phyloP scores from a whole-genome alignment of 805 yeast species.

The Metschnikowia continentalis region DNA sequence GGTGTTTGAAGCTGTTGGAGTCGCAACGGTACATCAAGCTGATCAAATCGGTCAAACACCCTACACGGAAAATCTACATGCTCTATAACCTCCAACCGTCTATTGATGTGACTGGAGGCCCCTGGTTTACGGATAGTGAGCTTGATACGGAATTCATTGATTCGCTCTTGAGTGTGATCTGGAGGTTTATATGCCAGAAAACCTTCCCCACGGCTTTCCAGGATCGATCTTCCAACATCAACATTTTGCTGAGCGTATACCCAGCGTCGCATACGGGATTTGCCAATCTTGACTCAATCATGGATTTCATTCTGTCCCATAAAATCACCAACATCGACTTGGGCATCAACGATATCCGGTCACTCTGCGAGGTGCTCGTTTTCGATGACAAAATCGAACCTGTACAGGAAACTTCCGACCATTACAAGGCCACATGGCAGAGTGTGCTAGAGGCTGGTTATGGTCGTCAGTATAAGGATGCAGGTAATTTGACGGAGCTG shows the following conservation, averaged over 20 bases:
- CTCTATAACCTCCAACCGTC: slow-evolving; percentile 89
- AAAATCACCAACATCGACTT: slow-evolving; percentile 82
- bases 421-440: slow-evolving; percentile 80
- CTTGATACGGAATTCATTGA: slow-evolving; percentile 91
- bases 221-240: slow-evolving; percentile 30
- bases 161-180: slow-evolving; percentile 73
- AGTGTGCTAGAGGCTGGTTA: slow-evolving; percentile 70
- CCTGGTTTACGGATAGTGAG: slow-evolving; percentile 97
- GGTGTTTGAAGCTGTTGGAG: slow-evolving; percentile 79
- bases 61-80: slow-evolving; percentile 96
- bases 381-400: slow-evolving; percentile 83
- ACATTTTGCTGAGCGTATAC: slow-evolving; percentile 45
- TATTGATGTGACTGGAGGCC: slow-evolving; percentile 96
- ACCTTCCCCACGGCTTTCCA: slow-evolving; percentile 74
- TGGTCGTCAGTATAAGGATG: slow-evolving; percentile 31
- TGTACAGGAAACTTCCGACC: slow-evolving; percentile 47
- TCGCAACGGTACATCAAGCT: slow-evolving; percentile 78
- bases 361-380: slow-evolving; percentile 82
- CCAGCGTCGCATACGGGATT: slow-evolving; percentile 57
- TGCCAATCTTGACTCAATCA: slow-evolving; percentile 70
- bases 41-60: slow-evolving; percentile 85
- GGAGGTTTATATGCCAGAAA: slow-evolving; percentile 77
- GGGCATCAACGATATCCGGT: slow-evolving; percentile 64
- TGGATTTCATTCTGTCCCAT: slow-evolving; percentile 64
- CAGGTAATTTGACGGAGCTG: slow-evolving; percentile 8